Conservation (phyloP, 2,329 filamentous ascomycete species). For the Amauroascus verrucosus region DNA sequence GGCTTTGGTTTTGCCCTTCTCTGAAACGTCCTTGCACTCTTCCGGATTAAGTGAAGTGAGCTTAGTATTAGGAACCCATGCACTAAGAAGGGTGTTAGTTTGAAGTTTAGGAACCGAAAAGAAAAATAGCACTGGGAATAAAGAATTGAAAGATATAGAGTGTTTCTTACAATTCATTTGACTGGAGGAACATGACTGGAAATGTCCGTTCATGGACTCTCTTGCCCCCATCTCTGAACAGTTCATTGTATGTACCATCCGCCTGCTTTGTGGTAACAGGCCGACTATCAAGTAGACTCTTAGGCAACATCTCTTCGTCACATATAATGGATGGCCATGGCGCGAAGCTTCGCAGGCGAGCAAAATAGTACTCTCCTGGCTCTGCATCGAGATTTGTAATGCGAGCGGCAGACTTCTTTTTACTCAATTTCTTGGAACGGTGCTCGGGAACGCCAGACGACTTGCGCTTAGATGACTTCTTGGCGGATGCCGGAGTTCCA, state of each 20-base stretch:
- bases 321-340: slow-evolving; percentile 91
- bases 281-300: slow-evolving; percentile 61
- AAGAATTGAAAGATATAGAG: background rate
- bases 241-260: slow-evolving; percentile 79
- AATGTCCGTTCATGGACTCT: slow-evolving; percentile 76
- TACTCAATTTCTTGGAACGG: slow-evolving; percentile 71
- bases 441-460: slow-evolving; percentile 56
- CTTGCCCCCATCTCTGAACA: slow-evolving; percentile 80
- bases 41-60: slow-evolving; percentile 67
- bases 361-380: slow-evolving; percentile 84
- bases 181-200: slow-evolving; percentile 87
- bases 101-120: too few species aligned
- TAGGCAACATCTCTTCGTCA: slow-evolving; percentile 87
- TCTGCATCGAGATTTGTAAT: slow-evolving; percentile 66
- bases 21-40: slow-evolving; percentile 56
- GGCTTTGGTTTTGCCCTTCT: slow-evolving; percentile 67
- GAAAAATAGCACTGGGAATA: background rate
- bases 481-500: slow-evolving; percentile 41
- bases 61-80: slow-evolving; percentile 81
- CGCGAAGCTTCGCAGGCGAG: slow-evolving; percentile 87
- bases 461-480: slow-evolving; percentile 58
- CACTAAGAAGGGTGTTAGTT: slow-evolving; percentile 45
- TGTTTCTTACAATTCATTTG: slow-evolving; percentile 90
- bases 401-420: slow-evolving; percentile 69
- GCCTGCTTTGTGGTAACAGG: slow-evolving; percentile 72